phyloP scores from a whole-genome alignment of 2,329 filamentous ascomycete species.

The Exophiala spinifera region DNA sequence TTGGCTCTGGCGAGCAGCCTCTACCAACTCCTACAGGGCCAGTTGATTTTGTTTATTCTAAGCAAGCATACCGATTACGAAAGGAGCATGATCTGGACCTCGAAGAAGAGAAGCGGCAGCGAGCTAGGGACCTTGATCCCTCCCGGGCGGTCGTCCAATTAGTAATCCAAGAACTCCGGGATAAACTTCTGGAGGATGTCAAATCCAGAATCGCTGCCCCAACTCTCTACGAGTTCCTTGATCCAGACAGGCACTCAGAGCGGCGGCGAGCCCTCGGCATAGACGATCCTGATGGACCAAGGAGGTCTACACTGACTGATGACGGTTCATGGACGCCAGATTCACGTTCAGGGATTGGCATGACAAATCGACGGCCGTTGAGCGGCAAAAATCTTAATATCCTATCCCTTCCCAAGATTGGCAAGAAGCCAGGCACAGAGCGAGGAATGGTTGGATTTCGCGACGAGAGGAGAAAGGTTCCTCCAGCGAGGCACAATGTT shows the following conservation, averaged over 20 bases:
- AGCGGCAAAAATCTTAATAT: conserved; percentile 51
- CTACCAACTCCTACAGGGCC: conserved; percentile 19
- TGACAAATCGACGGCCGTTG: conserved; percentile 37
- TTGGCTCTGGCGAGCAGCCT: conserved; percentile 41
- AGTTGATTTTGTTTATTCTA: conserved; percentile 24
- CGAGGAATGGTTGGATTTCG: conserved; percentile 62
- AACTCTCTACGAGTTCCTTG: conserved; percentile 73
- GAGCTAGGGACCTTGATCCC: conserved; percentile 87
- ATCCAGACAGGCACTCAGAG: conserved; percentile 74
- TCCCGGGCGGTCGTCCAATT: conserved; percentile 76
- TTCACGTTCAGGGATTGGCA: conserved; percentile 42
- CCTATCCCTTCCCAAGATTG: conserved; percentile 68
- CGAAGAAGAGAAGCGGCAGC: conserved; percentile 84
- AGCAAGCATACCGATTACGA: conserved; percentile 48
- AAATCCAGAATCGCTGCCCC: conserved; percentile 82
- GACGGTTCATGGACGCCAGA: conserved; percentile 63
- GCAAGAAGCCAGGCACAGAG: conserved; percentile 60
- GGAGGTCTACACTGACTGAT: conserved; percentile 59
- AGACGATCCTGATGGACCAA: conserved; percentile 62
- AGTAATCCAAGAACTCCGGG: conserved; percentile 74
- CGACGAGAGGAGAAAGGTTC: conserved; percentile 62
- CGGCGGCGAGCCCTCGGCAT: conserved; percentile 79
- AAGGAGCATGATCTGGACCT: conserved; percentile 77
- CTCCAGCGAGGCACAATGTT: conserved; percentile 60
- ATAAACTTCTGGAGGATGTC: conserved; percentile 85